A percentile compares a stretch with the other conserved stretches of the same genome.
phyloP scores from a whole-genome alignment of 2,329 filamentous ascomycete genomes.

The Dactylellina cionopaga region DNA sequence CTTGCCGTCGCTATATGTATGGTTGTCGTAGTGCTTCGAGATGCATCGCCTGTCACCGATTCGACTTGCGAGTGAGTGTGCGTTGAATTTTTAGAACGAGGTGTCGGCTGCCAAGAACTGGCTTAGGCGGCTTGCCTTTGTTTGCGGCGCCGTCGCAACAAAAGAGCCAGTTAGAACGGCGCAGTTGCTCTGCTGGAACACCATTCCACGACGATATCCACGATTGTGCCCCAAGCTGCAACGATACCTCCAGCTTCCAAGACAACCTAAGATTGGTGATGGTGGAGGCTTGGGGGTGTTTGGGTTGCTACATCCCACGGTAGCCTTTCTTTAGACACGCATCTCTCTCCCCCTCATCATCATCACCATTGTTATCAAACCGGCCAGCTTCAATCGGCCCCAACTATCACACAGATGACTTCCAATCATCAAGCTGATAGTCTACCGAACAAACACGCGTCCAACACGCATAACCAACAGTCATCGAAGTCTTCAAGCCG shows the following conservation, averaged over 20 bases:
- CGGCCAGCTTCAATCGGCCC: not conserved
- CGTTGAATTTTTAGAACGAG: not conserved
- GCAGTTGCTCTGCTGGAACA: too few species aligned
- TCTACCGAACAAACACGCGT: conserved; percentile 7
- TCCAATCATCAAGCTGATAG: not conserved
- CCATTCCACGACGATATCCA: too few species aligned
- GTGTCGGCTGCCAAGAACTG: conserved; percentile 3
- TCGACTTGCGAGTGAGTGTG: not conserved
- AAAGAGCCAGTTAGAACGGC: not conserved
- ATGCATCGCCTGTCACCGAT: not conserved
- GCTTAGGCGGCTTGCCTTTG: conserved; percentile 6
- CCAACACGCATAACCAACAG: not conserved
- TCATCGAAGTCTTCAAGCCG: not conserved
- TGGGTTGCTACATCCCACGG: not conserved
- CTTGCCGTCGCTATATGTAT: not conserved
- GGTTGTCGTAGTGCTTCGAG: not conserved
- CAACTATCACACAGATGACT: not conserved
- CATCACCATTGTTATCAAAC: not conserved
- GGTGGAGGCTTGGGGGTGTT: not conserved
- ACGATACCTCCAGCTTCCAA: not conserved
- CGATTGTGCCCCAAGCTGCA: too few species aligned
- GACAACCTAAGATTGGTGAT: not conserved
- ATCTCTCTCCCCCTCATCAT: not conserved
- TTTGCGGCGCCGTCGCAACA: not conserved
- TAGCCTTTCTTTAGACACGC: too few species aligned